These are phyloP conservation scores for Microascus cirrosus DNA, from an alignment of 2,329 filamentous ascomycete genomes.

Conservation along the genomic window DNA sequence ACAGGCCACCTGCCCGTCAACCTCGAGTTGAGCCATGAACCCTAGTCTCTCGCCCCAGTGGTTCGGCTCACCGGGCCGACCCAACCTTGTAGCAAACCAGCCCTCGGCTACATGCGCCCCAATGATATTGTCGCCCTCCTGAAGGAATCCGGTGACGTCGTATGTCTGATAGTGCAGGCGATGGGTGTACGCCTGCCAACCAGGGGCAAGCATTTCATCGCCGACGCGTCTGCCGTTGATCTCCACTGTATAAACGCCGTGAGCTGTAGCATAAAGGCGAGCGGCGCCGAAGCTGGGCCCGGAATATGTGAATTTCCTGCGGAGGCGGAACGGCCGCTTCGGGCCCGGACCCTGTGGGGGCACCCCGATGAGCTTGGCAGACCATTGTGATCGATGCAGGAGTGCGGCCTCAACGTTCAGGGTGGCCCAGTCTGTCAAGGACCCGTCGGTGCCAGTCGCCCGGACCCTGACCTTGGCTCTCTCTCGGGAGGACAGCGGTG, in stretches of 20 bases:
- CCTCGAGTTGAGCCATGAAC: slow-evolving; percentile 24
- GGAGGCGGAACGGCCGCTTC: too few species aligned
- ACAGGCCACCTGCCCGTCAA: too few species aligned
- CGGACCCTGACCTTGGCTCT: too few species aligned
- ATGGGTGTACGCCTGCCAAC: slow-evolving; percentile 38
- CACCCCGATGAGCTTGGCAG: too few species aligned
- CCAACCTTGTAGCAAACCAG: slow-evolving; percentile 29
- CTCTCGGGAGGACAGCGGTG: too few species aligned
- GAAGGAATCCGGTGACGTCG: slow-evolving; percentile 32
- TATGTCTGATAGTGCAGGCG: slow-evolving; percentile 41
- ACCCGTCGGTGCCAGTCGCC: too few species aligned
- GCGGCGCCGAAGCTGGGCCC: too few species aligned
- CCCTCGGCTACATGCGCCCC: slow-evolving; percentile 33
- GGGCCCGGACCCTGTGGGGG: too few species aligned
- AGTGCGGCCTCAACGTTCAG: too few species aligned
- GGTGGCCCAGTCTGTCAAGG: too few species aligned
- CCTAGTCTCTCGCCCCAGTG: slow-evolving; percentile 27
- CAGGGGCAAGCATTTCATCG: slow-evolving; percentile 32
- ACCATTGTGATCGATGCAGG: too few species aligned
- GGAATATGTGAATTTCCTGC: too few species aligned
- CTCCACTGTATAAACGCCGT: slow-evolving; percentile 32
- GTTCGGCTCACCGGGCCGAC: slow-evolving; percentile 16
- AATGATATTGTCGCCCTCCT: slow-evolving; percentile 20
- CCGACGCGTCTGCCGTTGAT: slow-evolving; percentile 33
- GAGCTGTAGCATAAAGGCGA: slow-evolving; percentile 32